phyloP scores from a whole-genome alignment of 108 stramenopile species.

The Pseudonitzschia multiseries region DNA sequence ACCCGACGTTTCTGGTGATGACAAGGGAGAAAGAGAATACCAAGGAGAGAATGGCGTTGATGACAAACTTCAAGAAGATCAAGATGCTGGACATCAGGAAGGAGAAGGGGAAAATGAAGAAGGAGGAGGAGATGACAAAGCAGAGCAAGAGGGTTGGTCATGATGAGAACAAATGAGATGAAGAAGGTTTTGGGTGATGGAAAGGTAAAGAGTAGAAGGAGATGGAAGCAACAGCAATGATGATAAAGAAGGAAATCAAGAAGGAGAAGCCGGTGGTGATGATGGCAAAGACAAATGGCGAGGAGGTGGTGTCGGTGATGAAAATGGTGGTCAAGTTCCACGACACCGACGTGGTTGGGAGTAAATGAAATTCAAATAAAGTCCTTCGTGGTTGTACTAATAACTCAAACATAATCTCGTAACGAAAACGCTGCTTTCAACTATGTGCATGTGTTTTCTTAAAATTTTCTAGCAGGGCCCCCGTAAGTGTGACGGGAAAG shows the following conservation, averaged over 20 bases:
- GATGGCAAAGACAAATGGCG: slow-evolving; percentile 13
- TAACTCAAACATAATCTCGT: no score
- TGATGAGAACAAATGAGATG: neutral
- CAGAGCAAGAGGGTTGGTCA: neutral
- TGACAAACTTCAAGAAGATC: neutral
- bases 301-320: neutral
- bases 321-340: neutral
- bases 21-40: neutral
- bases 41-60: neutral
- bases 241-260: neutral
- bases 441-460: no score
- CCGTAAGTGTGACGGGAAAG: no score
- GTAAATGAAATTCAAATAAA: no score
- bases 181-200: no score
- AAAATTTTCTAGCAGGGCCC: no score
- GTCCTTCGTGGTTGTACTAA: no score
- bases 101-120: neutral
- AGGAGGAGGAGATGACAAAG: neutral
- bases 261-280: slow-evolving; percentile 9
- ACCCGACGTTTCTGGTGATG: neutral
- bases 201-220: no score
- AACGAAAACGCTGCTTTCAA: no score
- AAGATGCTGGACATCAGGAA: neutral
- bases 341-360: slow-evolving; percentile 12
- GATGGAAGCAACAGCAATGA: neutral